Evolutionary conservation across 331 rosid species (phyloP), one percentile per base, ranked within the genome.

Genomic region (Saraca asoca): DNA sequence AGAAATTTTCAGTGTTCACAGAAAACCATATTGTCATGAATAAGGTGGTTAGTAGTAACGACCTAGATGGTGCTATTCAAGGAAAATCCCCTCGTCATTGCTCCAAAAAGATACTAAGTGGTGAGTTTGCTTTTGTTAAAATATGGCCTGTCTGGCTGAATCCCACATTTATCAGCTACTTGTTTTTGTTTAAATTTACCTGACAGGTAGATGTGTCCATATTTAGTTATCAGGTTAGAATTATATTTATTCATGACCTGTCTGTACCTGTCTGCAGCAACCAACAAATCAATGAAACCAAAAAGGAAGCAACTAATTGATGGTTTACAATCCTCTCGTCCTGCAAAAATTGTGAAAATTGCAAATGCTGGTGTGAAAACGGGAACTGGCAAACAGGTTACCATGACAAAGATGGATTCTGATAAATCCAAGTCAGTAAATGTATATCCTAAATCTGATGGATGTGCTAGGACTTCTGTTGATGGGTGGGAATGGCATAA

Each of bases 401-500:
- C 54, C 3, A 75, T 53, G 31, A 65, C 71, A 71, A 83, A 69
- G 75, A 69, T 9, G 17, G 75, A 70, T 49, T 84, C 84, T 66
- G 49, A 74, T 52, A 83, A 80, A 78, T 81, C 86, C 64, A 83
- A 79, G 80, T 80, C 60, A 37, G 58, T 68, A 69, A 79, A 72
- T 61, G 78, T 79, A 49, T 88, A 79, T 66, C 95, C 95, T 72
- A 81, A 70, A 86, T 90, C 99, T 52, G 77, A 61, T 80, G 97
- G 97, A 41, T 88, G 99, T 64, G 91, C 99, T 52, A 88, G 95
- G 58, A 75, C 82, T 66, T 90, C 99, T 58, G 80, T 94, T 80
- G 80, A 81, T 82, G 99, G 99, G 14, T 88, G 90, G 97, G 88
- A 85, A 75, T 94, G 97, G 99, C 99, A 77, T 81, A 81, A 75